phyloP scores from a whole-genome alignment of 176 grass and related monocot species.

The Calamus simplicifolius region DNA sequence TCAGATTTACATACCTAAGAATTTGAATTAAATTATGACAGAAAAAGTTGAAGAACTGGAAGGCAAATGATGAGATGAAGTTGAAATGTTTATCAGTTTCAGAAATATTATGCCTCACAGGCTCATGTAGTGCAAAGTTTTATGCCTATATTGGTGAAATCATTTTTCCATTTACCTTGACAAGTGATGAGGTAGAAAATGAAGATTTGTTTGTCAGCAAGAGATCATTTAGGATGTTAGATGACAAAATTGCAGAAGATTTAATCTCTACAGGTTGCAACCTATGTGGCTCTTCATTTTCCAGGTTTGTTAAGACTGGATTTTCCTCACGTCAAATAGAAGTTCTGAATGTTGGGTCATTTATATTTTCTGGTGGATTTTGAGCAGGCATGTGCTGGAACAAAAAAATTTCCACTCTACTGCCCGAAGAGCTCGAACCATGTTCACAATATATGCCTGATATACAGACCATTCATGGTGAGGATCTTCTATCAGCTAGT shows the following conservation, averaged over 20 bases:
- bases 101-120: slow-evolving; percentile 31
- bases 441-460: slow-evolving; percentile 39
- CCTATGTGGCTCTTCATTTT: slow-evolving; percentile 40
- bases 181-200: slow-evolving; percentile 11
- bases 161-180: slow-evolving; percentile 12
- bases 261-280: slow-evolving; percentile 47
- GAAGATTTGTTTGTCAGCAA: slow-evolving; percentile 18
- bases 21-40: slow-evolving; percentile 2
- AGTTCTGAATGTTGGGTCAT: not conserved
- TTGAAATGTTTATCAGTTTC: slow-evolving; percentile 18
- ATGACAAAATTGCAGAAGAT: slow-evolving; percentile 29
- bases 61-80: slow-evolving; percentile 22
- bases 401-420: slow-evolving; percentile 22
- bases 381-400: slow-evolving; percentile 29
- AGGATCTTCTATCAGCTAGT: slow-evolving; percentile 1
- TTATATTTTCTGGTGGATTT: slow-evolving; percentile 12
- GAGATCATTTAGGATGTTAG: slow-evolving; percentile 21
- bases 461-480: slow-evolving; percentile 59
- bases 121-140: slow-evolving; percentile 22
- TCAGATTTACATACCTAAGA: too few relatives aligned
- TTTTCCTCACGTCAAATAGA: not conserved
- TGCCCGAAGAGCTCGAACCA: slow-evolving; percentile 43
- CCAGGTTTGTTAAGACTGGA: slow-evolving; percentile 30
- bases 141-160: slow-evolving; percentile 32
- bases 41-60: slow-evolving; percentile 42